Evolutionary conservation across 2,329 filamentous ascomycete genomes (phyloP).

Genomic region (Fusarium burgessii): DNA sequence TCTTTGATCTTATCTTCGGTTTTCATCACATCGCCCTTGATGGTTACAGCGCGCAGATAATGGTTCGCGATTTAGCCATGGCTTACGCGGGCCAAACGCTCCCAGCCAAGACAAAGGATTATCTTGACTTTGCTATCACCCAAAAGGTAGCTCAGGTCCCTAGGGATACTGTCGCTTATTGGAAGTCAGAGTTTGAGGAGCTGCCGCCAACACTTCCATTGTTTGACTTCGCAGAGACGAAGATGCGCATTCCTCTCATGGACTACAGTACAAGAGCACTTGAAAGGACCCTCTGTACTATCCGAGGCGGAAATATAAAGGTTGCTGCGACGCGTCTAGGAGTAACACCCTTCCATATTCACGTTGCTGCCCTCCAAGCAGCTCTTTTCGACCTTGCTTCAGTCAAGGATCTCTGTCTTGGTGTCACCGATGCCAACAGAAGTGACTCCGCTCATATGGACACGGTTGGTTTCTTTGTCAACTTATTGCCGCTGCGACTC

Average conservation of each 20-base stretch:
- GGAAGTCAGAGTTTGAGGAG: conserved; percentile 13
- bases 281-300: background rate
- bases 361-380: conserved; percentile 7
- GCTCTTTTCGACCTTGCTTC: conserved; percentile 8
- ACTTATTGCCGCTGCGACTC: conserved; percentile 10
- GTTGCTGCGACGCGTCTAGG: background rate
- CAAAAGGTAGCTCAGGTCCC: background rate
- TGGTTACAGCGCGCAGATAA: conserved; percentile 5
- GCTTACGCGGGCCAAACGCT: background rate
- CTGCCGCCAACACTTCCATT: conserved; percentile 2
- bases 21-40: conserved; percentile 2
- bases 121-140: conserved; percentile 1
- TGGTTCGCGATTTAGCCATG: conserved; percentile 4
- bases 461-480: conserved; percentile 22
- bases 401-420: conserved; percentile 15
- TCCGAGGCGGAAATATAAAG: background rate
- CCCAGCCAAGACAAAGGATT: background rate
- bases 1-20: background rate
- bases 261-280: background rate
- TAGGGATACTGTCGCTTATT: background rate
- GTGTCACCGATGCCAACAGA: conserved; percentile 25
- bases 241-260: conserved; percentile 4
- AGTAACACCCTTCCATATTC: conserved; percentile 20
- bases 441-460: conserved; percentile 6
- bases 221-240: conserved; percentile 8